phyloP scores from a whole-genome alignment of 768 basidiomycete species.

The Leucosporidium scottii region DNA sequence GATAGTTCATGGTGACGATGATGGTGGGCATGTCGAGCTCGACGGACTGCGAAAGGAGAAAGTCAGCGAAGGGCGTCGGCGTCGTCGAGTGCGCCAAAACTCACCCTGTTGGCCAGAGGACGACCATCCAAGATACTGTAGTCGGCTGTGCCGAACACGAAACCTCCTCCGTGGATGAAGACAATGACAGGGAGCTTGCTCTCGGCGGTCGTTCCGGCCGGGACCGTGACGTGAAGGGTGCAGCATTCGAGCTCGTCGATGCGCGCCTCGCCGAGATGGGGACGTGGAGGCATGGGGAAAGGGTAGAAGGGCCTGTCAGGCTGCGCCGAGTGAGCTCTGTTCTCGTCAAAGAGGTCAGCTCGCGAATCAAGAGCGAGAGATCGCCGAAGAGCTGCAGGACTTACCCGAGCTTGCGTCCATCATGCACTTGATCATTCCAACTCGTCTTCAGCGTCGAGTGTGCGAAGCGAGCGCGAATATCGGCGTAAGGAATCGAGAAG shows the following conservation, averaged over 20 bases:
- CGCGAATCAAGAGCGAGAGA: no score
- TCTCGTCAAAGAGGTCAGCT: background rate
- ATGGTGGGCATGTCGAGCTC: constrained; percentile 22
- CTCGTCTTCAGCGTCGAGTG: background rate
- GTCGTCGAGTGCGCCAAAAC: background rate
- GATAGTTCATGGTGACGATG: constrained; percentile 53
- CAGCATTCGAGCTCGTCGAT: constrained; percentile 22
- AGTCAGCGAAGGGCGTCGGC: background rate
- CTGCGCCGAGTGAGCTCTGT: background rate
- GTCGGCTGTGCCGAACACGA: constrained; percentile 26
- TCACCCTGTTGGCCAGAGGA: background rate
- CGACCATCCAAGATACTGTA: constrained; percentile 6
- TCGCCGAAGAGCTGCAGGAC: background rate
- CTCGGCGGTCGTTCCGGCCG: background rate
- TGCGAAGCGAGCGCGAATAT: constrained; percentile 9
- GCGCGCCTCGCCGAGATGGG: constrained; percentile 5
- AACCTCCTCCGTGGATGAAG: constrained; percentile 29
- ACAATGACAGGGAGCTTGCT: constrained; percentile 20
- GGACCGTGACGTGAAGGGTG: background rate
- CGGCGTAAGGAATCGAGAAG: constrained; percentile 18
- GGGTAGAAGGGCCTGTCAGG: constrained; percentile 11
- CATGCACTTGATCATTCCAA: background rate
- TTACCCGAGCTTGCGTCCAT: background rate
- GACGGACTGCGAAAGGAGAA: constrained; percentile 12
- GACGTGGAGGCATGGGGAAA: constrained; percentile 18